These are phyloP conservation scores for Candida quercuum DNA, from an alignment of 805 yeast species.

Conservation along the genomic window DNA sequence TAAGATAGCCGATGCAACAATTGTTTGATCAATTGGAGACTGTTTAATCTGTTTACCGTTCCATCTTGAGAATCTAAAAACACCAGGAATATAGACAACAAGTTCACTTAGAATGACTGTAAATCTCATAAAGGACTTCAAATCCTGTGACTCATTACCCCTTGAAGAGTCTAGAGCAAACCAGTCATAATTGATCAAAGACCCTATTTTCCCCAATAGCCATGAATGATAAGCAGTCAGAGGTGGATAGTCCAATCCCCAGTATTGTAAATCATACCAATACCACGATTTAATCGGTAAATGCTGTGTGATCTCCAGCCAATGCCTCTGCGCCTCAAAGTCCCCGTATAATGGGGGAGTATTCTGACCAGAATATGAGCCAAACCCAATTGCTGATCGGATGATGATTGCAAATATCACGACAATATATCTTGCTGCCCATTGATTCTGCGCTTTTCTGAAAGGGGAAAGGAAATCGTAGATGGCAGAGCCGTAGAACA, in stretches of 20 bases:
- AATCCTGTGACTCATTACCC: conserved; percentile 60
- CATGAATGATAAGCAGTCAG: conserved; percentile 91
- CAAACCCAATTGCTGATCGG: conserved; percentile 82
- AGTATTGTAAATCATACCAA: conserved; percentile 79
- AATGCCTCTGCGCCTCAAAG: conserved; percentile 96
- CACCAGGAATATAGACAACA: conserved; percentile 72
- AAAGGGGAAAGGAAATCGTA: conserved; percentile 76
- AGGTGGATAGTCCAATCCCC: conserved; percentile 98
- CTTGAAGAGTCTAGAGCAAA: conserved; percentile 68
- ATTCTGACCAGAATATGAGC: conserved; percentile 73
- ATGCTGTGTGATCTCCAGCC: conserved; percentile 88
- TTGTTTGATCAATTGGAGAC: conserved; percentile 70
- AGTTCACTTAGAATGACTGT: conserved; percentile 76
- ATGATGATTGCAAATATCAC: conserved; percentile 69
- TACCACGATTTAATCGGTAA: conserved; percentile 81
- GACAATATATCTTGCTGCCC: conserved; percentile 81
- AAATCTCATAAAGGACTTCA: conserved; percentile 82
- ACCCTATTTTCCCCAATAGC: conserved; percentile 70
- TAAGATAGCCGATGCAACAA: conserved; percentile 72
- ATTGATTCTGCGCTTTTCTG: conserved; percentile 77
- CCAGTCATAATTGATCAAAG: conserved; percentile 62
- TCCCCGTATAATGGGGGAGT: conserved; percentile 87
- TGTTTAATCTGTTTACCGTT: conserved; percentile 54
- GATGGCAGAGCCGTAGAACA: conserved; percentile 57
- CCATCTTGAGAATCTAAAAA: conserved; percentile 64